Percentiles rank a stretch among this genome's conserved stretches.
Evolutionary conservation across 148 eudicot species (phyloP).

Genomic region (Pharnaceum exiguum): DNA sequence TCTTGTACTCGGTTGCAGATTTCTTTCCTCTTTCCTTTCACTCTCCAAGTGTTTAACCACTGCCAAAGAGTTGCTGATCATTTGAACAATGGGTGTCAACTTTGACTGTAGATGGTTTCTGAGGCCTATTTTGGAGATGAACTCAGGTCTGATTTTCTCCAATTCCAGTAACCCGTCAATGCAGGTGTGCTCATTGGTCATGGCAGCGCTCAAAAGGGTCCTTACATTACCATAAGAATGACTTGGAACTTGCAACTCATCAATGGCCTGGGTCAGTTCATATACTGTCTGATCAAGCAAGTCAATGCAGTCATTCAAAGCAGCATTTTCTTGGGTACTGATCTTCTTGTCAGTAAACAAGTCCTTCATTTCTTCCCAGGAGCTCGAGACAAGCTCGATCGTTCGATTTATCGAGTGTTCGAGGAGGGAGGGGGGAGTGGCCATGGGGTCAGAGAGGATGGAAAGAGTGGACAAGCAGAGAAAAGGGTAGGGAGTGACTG

Average conservation of each 20-base stretch:
- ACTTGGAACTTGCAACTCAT: constrained; percentile 12
- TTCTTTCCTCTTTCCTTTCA: background rate
- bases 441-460: constrained; percentile 7
- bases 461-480: constrained; percentile 38
- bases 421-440: constrained; percentile 31
- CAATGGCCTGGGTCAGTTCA: constrained; percentile 36
- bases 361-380: constrained; percentile 7
- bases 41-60: constrained; percentile 44
- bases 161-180: constrained; percentile 56
- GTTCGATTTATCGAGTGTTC: constrained; percentile 36
- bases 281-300: constrained; percentile 58
- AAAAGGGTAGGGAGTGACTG: constrained; percentile 38
- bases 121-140: constrained; percentile 13
- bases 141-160: constrained; percentile 7
- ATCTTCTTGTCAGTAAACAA: constrained; percentile 24
- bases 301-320: constrained; percentile 41
- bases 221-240: constrained; percentile 32
- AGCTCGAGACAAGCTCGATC: background rate
- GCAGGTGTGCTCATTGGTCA: constrained; percentile 72
- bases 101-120: constrained; percentile 30
- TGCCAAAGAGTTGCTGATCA: constrained; percentile 63
- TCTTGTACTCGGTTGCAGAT: constrained; percentile 8
- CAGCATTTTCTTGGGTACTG: constrained; percentile 29
- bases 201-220: constrained; percentile 68
- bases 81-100: constrained; percentile 45